Evolutionary conservation across 2,329 filamentous ascomycete genomes (phyloP), one percentile per base, ranked within the genome.

Genomic region (Diaporthe nobilis): DNA sequence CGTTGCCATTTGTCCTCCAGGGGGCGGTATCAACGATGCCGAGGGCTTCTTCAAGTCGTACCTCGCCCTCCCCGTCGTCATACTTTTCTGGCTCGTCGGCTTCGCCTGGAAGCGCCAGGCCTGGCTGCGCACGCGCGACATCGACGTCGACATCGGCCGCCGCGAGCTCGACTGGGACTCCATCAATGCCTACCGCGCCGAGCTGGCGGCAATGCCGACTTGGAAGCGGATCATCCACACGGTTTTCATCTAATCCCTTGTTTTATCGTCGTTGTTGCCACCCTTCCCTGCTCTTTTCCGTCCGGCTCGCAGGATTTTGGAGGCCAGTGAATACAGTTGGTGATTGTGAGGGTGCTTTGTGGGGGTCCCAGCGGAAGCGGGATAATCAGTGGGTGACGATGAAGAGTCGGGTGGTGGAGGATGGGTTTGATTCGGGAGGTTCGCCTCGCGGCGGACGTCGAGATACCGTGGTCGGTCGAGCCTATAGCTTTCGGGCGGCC

Each of bases 71-170:
- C 89, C 89, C 10, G 85, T 91, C 28, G 87, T 91, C 44, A 78
- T 91, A 3, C 15, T 84, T 17, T 92, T 92, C 82, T 91, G 88
- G 84, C 61, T 85, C 34, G 79, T 81, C 49, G 90, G 92, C 2
- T 94, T 90, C 79, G 47, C 89, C 73, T 94, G 92, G 92, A 94
- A 94, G 85, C 85, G 90, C 57, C 82, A 87, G 39, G 87, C 88
- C 10, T 93, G 90, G 89, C 84, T 92, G 67, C 87, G 84, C 71
- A 84, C 89, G 1, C 81, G 84, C 39, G 86, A 94, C 76, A 93
- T 94, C 76, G 92, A 94, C 78, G 88, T 94, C 72, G 92, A 94
- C 80, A 89, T 87, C 51, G 92, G 91, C 63, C 88, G 92, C 61
- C 87, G 92, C 60, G 88, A 90, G 81, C 86, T 93, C 65, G 88